phyloP scores from a whole-genome alignment of 495 filamentous ascomycete species.

The Penicillium paradoxum region DNA sequence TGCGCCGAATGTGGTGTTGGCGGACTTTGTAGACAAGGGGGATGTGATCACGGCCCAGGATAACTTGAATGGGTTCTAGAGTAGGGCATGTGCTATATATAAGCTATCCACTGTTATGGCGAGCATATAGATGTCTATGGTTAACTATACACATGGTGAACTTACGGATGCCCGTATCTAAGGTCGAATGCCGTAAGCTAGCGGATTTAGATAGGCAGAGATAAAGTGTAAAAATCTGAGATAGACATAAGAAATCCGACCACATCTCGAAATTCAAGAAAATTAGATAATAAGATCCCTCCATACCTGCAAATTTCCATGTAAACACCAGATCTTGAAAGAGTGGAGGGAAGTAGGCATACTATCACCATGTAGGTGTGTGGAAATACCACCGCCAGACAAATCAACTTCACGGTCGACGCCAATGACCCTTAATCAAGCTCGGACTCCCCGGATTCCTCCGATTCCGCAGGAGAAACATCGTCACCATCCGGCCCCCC shows the following conservation, averaged over 20 bases:
- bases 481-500: background rate
- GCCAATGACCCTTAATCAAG: background rate
- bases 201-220: too few species aligned
- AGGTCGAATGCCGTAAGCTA: too few species aligned
- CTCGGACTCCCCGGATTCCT: background rate
- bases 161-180: too few species aligned
- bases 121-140: too few species aligned
- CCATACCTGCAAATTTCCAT: too few species aligned
- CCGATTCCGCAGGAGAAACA: background rate
- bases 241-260: too few species aligned
- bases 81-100: background rate
- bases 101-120: background rate
- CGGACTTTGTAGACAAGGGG: constrained; percentile 65
- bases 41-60: constrained; percentile 54
- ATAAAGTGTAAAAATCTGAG: too few species aligned
- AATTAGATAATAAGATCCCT: too few species aligned
- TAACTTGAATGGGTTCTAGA: constrained; percentile 51
- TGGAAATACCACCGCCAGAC: background rate
- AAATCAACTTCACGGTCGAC: background rate
- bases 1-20: constrained; percentile 56
- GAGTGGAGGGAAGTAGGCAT: background rate
- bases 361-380: too few species aligned
- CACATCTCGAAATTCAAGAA: too few species aligned
- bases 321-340: background rate
- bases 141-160: too few species aligned